Evolutionary conservation across 306 rosid genomes (phyloP).

Genomic region (Astragalus glycyphyllos): DNA sequence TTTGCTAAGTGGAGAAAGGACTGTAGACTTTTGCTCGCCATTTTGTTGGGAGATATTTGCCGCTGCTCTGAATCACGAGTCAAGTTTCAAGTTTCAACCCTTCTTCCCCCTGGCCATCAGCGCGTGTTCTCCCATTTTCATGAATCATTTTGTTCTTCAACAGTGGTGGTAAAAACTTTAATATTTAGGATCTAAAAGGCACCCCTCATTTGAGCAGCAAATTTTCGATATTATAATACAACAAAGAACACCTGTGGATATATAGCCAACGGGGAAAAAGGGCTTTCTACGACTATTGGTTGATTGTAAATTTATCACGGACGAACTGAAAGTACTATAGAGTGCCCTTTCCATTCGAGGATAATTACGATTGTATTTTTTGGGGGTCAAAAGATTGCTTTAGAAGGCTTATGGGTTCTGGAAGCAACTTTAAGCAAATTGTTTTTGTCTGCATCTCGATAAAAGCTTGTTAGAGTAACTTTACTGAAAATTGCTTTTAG

Average conservation of each 20-base stretch:
- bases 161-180: constrained; percentile 13
- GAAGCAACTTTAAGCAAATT: too few species aligned
- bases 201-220: neutral
- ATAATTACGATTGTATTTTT: too few species aligned
- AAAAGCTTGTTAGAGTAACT: too few species aligned
- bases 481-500: too few species aligned
- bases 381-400: too few species aligned
- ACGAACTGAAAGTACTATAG: too few species aligned
- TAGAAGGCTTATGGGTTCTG: too few species aligned
- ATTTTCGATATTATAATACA: neutral
- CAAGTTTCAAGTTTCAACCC: neutral
- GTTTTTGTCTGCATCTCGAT: too few species aligned
- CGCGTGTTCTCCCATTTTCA: neutral
- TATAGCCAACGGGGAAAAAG: neutral
- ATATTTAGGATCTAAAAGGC: neutral
- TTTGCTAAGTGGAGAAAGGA: constrained; percentile 16
- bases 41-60: constrained; percentile 26
- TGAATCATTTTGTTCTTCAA: constrained; percentile 17
- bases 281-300: neutral
- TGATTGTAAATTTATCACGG: too few species aligned
- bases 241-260: neutral
- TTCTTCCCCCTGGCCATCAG: neutral
- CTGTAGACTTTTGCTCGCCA: neutral
- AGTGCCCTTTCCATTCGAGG: too few species aligned
- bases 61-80: constrained; percentile 2